Base-by-base conservation (phyloP, 2,329 filamentous ascomycete species). In the Cladophialophora chaetospira region DNA sequence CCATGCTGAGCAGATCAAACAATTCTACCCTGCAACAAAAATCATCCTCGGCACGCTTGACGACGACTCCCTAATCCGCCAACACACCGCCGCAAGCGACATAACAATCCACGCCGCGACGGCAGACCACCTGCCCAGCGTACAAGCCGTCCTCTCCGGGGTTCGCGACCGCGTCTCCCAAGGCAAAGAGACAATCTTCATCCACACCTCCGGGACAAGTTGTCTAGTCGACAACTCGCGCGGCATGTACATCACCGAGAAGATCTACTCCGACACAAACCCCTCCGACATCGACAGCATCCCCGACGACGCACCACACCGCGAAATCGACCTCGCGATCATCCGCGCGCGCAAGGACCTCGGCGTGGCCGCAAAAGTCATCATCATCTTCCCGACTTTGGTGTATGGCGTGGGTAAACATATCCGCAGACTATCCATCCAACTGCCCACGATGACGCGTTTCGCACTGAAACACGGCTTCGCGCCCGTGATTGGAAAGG, bases 381-480 rank as follows among this genome's bases (percentile, higher is more conserved):
- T 73, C 31, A 76, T 81, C 63, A 73, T 80, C 67, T 71, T 79
- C 5, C 77, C 75, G 0, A 76, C 77, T 0, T 58, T 74, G 19
- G 77, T 80, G 52, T 79, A 79, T 60, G 78, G 78, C 10, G 66
- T 71, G 60, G 73, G 73, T 58, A 64, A 66, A 1, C 58, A 58
- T 10, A 70, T 77, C 59, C 64, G 65, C 2, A 69, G 77, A 0
- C 68, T 79, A 4, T 72, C 76, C 0, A 79, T 80, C 49, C 76
- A 78, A 59, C 65, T 80, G 25, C 77, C 78, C 2, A 77, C 71
- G 3, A 68, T 80, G 50, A 72, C 73, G 3, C 72, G 77, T 10
- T 80, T 76, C 59, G 76, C 77, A 0, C 59, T 80, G 43, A 79
- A 79, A 63, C 73, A 79, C 60, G 76, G 76, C 11, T 79, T 71